A percentile compares a stretch with the other conserved stretches of the same genome.
These are phyloP conservation scores for Hyphopichia homilentoma DNA, from an alignment of 805 yeast genomes.

Conservation along the genomic window DNA sequence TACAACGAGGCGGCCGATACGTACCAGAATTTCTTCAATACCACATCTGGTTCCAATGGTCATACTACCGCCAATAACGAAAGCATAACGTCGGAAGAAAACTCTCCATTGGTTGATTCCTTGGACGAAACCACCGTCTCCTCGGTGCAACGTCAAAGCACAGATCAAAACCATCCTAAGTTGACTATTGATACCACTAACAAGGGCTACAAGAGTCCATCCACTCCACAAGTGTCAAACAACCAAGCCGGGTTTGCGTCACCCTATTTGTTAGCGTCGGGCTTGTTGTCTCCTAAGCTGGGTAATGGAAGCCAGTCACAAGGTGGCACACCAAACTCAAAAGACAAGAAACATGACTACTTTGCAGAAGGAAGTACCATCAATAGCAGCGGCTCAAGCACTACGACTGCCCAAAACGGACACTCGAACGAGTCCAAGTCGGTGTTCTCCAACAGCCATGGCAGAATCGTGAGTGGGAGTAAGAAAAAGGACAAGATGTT, in stretches of 20 bases:
- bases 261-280: conserved; percentile 65
- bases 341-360: conserved; percentile 4
- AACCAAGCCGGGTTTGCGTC: conserved; percentile 53
- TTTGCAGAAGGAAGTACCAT: conserved; percentile 1
- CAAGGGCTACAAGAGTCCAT: conserved; percentile 24
- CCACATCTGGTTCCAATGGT: conserved; percentile 1
- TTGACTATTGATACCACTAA: conserved; percentile 30
- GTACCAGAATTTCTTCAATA: conserved; percentile 1
- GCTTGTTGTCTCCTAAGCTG: conserved; percentile 50
- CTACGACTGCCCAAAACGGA: conserved; percentile 8
- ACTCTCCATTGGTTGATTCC: conserved; percentile 28
- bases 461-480: conserved; percentile 19
- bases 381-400: conserved; percentile 1
- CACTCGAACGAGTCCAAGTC: conserved; percentile 12
- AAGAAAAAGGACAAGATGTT: conserved; percentile 32
- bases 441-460: conserved; percentile 19
- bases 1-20: neutral
- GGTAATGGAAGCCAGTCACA: conserved; percentile 10
- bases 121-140: conserved; percentile 31
- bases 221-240: conserved; percentile 31
- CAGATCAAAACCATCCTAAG: conserved; percentile 19
- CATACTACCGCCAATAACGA: conserved; percentile 8
- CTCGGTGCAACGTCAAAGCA: conserved; percentile 12
- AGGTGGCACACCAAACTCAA: conserved; percentile 11
- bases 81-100: conserved; percentile 24